Base-by-base conservation (phyloP, 2,329 filamentous ascomycete genomes). In the Fusarium acutatum region DNA sequence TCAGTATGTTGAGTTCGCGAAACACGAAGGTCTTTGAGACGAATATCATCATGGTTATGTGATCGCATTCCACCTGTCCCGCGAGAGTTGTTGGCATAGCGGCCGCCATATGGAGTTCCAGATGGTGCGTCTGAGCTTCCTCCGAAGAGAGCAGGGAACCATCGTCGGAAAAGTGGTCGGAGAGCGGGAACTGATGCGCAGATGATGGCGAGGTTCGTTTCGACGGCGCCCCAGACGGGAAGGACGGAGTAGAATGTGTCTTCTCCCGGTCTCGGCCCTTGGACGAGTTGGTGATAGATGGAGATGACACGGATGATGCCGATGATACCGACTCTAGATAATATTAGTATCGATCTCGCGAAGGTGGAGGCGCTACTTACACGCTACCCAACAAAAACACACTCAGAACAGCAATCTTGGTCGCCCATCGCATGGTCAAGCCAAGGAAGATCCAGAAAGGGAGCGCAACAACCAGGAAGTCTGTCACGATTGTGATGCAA, bases 391-490 rank as follows among this genome's bases (percentile, higher is more conserved):
- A 65, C 30, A 81, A 62, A 57, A 85, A 85, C 6, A 85, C 80
- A 13, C 79, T 72, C 37, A 85, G 75, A 1, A 85, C 77, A 8
- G 83, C 83, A 37, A 83, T 71, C 61, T 84, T 84, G 14, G 81
- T 79, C 34, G 77, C 80, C 53, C 68, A 77, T 8, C 79, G 79
- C 74, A 85, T 84, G 37, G 81, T 82, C 17, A 86, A 74, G 10
- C 79, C 78, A 46, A 82, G 56, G 68, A 86, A 85, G 43, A 85
- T 83, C 71, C 79, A 80, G 41, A 84, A 80, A 0, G 84, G 84
- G 12, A 86, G 72, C 1, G 75, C 76, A 12, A 85, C 76, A 10
- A 84, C 79, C 49, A 85, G 69, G 1, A 85, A 71, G 38, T 86
- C 84, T 15, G 82, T 84, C 13, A 84, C 43, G 37, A 86, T 84